Evolutionary conservation across 2,329 filamentous ascomycete species (phyloP).

Genomic region (Colletotrichum sp.): DNA sequence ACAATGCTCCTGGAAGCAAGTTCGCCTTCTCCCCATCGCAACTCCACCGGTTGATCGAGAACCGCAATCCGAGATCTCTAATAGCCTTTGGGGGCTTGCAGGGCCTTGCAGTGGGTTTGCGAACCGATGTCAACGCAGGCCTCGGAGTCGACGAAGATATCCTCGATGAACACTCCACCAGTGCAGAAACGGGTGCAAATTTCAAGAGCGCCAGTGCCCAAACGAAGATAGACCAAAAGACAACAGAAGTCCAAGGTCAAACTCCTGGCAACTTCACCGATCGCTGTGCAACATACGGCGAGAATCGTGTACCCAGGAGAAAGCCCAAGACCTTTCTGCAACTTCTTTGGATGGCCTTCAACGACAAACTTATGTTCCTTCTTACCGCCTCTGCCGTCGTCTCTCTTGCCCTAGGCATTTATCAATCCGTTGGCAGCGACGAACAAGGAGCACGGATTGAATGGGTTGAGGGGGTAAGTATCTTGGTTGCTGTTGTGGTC

Average conservation of each 20-base stretch:
- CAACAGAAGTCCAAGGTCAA: neutral
- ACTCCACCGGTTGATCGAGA: neutral
- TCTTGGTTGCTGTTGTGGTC: slow-evolving; percentile 58
- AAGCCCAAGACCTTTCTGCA: neutral
- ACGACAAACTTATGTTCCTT: slow-evolving; percentile 64
- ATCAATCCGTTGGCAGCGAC: slow-evolving; percentile 56
- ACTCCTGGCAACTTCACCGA: neutral
- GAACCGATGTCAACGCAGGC: neutral
- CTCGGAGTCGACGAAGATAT: neutral
- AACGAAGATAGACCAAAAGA: neutral
- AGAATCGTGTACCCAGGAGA: neutral
- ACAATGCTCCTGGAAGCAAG: neutral
- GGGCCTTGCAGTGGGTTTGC: neutral
- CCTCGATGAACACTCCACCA: neutral
- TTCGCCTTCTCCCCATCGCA: neutral
- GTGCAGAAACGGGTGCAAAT: neutral
- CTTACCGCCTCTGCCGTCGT: slow-evolving; percentile 62
- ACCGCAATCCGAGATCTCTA: neutral
- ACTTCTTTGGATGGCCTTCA: slow-evolving; percentile 43
- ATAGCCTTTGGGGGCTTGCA: neutral
- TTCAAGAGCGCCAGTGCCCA: neutral
- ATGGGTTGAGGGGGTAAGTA: slow-evolving; percentile 62
- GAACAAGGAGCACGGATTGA: slow-evolving; percentile 42
- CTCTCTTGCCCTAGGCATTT: slow-evolving; percentile 62
- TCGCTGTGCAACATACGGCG: neutral